These are phyloP conservation scores for Cutaneotrichosporon daszewskae DNA, from an alignment of 1,284 basidiomycete genomes.

Conservation along the genomic window DNA sequence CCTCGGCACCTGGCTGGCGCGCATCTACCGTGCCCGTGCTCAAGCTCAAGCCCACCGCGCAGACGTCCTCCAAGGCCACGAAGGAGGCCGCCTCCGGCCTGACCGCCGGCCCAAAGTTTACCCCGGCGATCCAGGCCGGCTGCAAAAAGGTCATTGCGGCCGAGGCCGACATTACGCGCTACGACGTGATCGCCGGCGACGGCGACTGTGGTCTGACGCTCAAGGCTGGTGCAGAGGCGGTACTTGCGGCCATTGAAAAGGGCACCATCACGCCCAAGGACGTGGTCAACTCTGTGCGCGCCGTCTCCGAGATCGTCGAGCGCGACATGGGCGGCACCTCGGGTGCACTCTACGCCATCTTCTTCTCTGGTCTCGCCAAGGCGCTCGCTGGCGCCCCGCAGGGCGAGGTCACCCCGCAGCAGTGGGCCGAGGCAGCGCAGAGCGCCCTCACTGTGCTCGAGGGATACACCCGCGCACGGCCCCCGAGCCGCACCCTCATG, in stretches of 20 bases:
- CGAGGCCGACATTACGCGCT: slow-evolving; percentile 80
- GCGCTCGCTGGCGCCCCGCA: slow-evolving; percentile 29
- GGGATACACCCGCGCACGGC: slow-evolving; percentile 80
- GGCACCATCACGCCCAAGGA: slow-evolving; percentile 57
- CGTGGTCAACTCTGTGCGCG: slow-evolving; percentile 60
- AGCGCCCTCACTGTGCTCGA: slow-evolving; percentile 68
- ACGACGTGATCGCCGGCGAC: slow-evolving; percentile 65
- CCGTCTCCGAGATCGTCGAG: slow-evolving; percentile 62
- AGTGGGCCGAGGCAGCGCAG: slow-evolving; percentile 61
- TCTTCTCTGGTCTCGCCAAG: slow-evolving; percentile 67
- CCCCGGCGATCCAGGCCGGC: slow-evolving; percentile 55
- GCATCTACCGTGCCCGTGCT: slow-evolving; percentile 7
- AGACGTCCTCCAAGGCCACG: neutral
- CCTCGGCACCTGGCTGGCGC: slow-evolving; percentile 71
- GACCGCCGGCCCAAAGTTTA: slow-evolving; percentile 20
- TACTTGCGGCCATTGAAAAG: slow-evolving; percentile 42
- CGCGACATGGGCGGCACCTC: slow-evolving; percentile 88
- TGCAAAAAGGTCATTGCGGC: slow-evolving; percentile 66
- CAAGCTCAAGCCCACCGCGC: slow-evolving; percentile 9
- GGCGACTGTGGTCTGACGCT: slow-evolving; percentile 73
- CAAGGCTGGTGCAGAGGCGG: slow-evolving; percentile 60
- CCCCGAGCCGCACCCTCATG: slow-evolving; percentile 82
- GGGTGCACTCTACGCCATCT: slow-evolving; percentile 87
- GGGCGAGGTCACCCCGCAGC: slow-evolving; percentile 49
- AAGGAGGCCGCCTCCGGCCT: slow-evolving; percentile 6